These are phyloP conservation scores for Globisporangium polare DNA, from an alignment of 352 stramenopile species.

Conservation along the genomic window DNA sequence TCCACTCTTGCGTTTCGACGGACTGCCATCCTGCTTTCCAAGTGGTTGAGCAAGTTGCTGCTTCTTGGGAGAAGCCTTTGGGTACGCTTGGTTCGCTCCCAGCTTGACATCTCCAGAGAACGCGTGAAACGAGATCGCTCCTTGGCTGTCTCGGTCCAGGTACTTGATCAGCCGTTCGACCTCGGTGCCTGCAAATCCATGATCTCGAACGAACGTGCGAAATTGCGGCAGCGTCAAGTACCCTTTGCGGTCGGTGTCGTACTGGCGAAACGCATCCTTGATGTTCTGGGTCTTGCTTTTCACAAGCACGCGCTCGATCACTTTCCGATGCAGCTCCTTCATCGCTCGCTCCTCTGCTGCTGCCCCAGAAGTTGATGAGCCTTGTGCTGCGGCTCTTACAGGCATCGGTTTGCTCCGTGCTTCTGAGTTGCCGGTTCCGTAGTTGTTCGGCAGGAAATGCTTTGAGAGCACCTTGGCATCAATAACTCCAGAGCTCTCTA, in stretches of 20 bases:
- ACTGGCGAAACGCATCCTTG: conserved; percentile 66
- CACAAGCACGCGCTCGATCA: conserved; percentile 54
- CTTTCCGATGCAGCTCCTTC: conserved; percentile 47
- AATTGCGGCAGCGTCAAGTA: conserved; percentile 46
- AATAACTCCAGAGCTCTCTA: conserved; percentile 13
- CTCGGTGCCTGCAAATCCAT: conserved; percentile 48
- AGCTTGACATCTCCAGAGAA: conserved; percentile 45
- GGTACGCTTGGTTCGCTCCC: conserved; percentile 37
- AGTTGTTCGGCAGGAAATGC: conserved; percentile 22
- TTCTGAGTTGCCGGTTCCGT: neutral
- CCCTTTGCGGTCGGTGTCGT: conserved; percentile 44
- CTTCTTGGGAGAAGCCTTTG: conserved; percentile 40
- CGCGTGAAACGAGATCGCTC: conserved; percentile 46
- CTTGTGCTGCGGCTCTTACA: neutral
- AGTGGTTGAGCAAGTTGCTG: conserved; percentile 30
- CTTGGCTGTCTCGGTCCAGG: conserved; percentile 30
- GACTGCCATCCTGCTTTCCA: conserved; percentile 16
- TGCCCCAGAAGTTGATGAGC: neutral
- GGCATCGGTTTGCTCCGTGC: neutral
- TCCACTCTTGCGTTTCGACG: conserved; percentile 11
- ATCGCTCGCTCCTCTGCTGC: conserved; percentile 12
- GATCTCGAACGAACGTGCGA: conserved; percentile 42
- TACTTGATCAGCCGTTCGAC: conserved; percentile 46
- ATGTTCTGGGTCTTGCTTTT: conserved; percentile 50
- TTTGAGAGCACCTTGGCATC: conserved; percentile 19